Base-by-base conservation (phyloP, 2,329 filamentous ascomycete genomes). In the Sordariomycetes sp. region DNA sequence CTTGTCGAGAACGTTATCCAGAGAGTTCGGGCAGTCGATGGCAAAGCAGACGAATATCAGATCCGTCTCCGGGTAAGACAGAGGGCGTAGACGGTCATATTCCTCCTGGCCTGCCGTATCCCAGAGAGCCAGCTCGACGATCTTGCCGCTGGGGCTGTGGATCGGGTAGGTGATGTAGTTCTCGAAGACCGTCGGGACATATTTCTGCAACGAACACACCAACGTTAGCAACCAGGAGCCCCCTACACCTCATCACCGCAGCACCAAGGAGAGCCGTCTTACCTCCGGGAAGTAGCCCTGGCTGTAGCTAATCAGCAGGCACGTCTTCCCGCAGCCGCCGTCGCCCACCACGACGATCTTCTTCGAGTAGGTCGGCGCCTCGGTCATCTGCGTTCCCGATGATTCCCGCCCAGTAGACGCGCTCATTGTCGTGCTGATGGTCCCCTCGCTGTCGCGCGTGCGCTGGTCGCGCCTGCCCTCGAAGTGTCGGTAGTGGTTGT, bases 281-380 rank as follows among this genome's bases (percentile, higher is more conserved):
- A 97, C 94, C 89, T 99, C 93, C 74, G 94, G 94, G 71, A 99
- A 99, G 73, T 96, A 96, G 60, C 94, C 94, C 76, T 97, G 92
- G 69, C 91, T 96, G 78, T 97, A 99, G 76, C 92, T 97, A 74
- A 99, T 99, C 73, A 99, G 79, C 65, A 99, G 79, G 78, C 94
- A 99, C 10, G 94, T 99, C 85, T 99, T 99, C 67, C 94, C 94
- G 74, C 94, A 99, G 62, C 94, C 94, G 66, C 94, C 94, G 72
- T 99, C 94, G 62, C 94, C 94, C 53, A 99, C 94, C 56, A 99
- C 94, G 52, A 99, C 94, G 70, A 99, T 94, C 81, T 99, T 99
- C 80, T 99, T 99, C 65, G 93, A 97, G 76, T 94, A 97, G 59
- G 90, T 83, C 3, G 93, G 92, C 25, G 89, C 90, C 70, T 96